These are phyloP conservation scores for Corchorus capsularis DNA, from an alignment of 345 rosid species.

Conservation along the genomic window DNA sequence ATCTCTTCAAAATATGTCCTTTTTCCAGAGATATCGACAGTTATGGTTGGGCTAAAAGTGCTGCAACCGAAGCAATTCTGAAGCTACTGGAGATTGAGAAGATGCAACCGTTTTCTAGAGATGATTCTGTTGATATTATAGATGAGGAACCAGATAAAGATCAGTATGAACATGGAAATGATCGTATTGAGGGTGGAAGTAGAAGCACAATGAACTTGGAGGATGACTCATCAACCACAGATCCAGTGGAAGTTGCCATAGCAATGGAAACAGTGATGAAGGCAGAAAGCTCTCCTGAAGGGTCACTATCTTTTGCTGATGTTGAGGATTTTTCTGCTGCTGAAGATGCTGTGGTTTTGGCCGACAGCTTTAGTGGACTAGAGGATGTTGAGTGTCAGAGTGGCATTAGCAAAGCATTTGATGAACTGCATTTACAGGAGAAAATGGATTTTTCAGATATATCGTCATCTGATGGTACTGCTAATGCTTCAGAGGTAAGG, in stretches of 20 bases:
- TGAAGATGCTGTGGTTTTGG: background rate
- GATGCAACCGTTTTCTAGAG: slow-evolving; percentile 13
- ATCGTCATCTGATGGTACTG: background rate
- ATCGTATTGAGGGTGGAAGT: slow-evolving; percentile 18
- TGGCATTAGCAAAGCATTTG: slow-evolving; percentile 1
- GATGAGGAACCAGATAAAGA: slow-evolving; percentile 21
- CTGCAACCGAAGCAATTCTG: slow-evolving; percentile 43
- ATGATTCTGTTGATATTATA: background rate
- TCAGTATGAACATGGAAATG: slow-evolving; percentile 26
- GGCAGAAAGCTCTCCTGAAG: slow-evolving; percentile 14
- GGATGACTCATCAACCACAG: slow-evolving; percentile 15
- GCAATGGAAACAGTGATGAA: slow-evolving; percentile 3
- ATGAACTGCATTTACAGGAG: slow-evolving; percentile 1
- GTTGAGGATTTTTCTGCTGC: background rate
- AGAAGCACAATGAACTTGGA: slow-evolving; percentile 23
- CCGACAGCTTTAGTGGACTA: background rate
- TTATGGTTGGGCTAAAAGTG: slow-evolving; percentile 39
- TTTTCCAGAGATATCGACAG: slow-evolving; percentile 30
- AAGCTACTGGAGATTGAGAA: slow-evolving; percentile 37
- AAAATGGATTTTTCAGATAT: background rate
- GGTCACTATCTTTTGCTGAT: slow-evolving; percentile 4
- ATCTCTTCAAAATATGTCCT: background rate
- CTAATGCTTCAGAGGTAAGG: background rate
- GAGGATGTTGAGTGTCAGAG: slow-evolving; percentile 30
- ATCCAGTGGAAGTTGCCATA: slow-evolving; percentile 17